Evolutionary conservation across 768 basidiomycete genomes (phyloP).

Genomic region (Lactarius sp.): DNA sequence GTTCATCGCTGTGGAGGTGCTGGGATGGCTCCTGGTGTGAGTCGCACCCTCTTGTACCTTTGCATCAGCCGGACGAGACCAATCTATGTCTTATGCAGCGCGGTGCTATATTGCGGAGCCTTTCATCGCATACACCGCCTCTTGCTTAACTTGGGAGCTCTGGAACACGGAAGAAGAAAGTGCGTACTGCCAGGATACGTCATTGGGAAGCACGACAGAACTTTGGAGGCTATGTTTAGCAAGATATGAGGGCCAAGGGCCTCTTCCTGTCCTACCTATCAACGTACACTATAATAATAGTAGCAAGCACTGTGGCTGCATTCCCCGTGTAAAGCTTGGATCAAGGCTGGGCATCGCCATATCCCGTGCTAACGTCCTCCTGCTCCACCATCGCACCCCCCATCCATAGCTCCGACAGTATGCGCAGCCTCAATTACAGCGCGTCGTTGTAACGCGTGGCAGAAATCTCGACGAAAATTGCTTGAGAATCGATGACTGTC

Average conservation of each 20-base stretch:
- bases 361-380: too few relatives aligned
- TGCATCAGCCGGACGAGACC: background rate
- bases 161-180: background rate
- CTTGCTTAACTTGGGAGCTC: background rate
- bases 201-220: background rate
- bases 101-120: constrained; percentile 13
- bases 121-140: constrained; percentile 13
- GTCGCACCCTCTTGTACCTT: background rate
- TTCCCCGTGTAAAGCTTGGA: background rate
- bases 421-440: too few relatives aligned
- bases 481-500: too few relatives aligned
- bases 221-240: background rate
- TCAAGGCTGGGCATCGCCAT: background rate
- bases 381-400: background rate
- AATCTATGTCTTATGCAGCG: background rate
- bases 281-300: background rate
- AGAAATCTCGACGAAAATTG: too few relatives aligned
- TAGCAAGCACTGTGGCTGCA: background rate
- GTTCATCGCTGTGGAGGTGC: constrained; percentile 18
- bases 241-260: background rate
- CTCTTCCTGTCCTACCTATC: background rate
- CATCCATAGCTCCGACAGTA: too few relatives aligned
- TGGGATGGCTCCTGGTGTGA: constrained; percentile 24
- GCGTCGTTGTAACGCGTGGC: too few relatives aligned
- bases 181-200: background rate